phyloP scores from a whole-genome alignment of 2,329 filamentous ascomycete genomes.

The Drechmeria coniospora region DNA sequence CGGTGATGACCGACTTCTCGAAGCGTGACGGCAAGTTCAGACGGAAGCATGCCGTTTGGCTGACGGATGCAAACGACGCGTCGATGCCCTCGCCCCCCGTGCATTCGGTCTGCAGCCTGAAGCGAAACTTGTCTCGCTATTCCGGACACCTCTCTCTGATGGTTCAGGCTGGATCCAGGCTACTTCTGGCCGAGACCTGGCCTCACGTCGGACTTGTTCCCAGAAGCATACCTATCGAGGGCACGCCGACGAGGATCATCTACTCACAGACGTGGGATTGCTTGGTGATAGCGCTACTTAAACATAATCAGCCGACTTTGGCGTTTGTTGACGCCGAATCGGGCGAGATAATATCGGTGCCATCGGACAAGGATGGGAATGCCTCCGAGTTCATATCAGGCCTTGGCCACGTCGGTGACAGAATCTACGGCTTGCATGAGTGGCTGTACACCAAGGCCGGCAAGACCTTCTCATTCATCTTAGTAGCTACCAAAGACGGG shows the following conservation, averaged over 20 bases:
- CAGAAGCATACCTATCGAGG: conserved; percentile 29
- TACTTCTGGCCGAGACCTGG: conserved; percentile 39
- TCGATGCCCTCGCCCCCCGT: conserved; percentile 31
- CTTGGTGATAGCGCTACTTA: conserved; percentile 35
- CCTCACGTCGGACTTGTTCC: conserved; percentile 29
- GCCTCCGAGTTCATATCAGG: conserved; percentile 34
- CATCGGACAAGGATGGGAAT: conserved; percentile 25
- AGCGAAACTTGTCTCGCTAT: conserved; percentile 21
- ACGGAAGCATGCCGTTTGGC: conserved; percentile 31
- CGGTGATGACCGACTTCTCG: conserved; percentile 25
- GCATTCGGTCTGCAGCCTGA: conserved; percentile 29
- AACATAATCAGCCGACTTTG: conserved; percentile 29
- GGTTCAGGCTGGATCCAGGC: conserved; percentile 30
- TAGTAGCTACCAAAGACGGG: conserved; percentile 41
- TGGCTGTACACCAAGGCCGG: conserved; percentile 45
- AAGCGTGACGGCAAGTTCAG: conserved; percentile 15
- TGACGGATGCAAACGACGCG: conserved; percentile 32
- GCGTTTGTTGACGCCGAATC: conserved; percentile 41
- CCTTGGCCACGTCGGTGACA: conserved; percentile 40
- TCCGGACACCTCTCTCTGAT: conserved; percentile 27
- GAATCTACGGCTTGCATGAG: conserved; percentile 44
- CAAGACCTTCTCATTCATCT: conserved; percentile 46
- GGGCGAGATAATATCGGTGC: conserved; percentile 32
- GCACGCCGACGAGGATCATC: conserved; percentile 35
- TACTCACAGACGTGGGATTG: conserved; percentile 38